A percentile compares a stretch with the other conserved stretches of the same genome.
phyloP scores from a whole-genome alignment of 2,329 filamentous ascomycete genomes.

The Colletotrichum agaves region DNA sequence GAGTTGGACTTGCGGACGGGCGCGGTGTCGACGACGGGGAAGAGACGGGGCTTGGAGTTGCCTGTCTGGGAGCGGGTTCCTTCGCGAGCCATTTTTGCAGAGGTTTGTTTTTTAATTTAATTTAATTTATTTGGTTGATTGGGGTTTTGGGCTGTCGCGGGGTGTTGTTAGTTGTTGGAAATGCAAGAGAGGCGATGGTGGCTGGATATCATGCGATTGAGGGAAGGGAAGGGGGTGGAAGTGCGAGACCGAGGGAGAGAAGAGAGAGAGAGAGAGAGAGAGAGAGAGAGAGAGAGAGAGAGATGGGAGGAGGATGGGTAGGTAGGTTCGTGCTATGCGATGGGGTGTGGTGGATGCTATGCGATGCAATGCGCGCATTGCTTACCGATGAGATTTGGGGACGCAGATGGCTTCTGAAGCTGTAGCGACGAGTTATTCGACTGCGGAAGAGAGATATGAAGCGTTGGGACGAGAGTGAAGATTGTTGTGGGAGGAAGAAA shows the following conservation, averaged over 20 bases:
- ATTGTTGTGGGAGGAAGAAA: not conserved
- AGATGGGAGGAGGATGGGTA: not conserved
- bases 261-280: not conserved
- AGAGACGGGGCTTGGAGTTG: conserved; percentile 64
- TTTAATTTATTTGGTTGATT: not conserved
- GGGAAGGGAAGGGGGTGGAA: not conserved
- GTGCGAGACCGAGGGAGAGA: conserved; percentile 2
- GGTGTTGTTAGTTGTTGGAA: not conserved
- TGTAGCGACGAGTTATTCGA: conserved; percentile 4
- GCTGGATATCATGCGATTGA: conserved; percentile 4
- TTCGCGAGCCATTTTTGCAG: conserved; percentile 57
- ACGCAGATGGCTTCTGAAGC: conserved; percentile 8
- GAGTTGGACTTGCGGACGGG: conserved; percentile 55
- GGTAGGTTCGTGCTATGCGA: too few relatives aligned
- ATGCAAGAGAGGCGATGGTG: conserved; percentile 12
- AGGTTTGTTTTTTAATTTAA: conserved; percentile 43
- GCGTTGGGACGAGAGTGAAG: not conserved
- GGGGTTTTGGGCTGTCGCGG: not conserved
- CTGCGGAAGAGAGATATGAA: not conserved
- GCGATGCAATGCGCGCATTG: too few relatives aligned
- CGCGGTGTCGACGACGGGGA: conserved; percentile 59
- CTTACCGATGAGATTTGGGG: not conserved
- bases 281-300: not conserved
- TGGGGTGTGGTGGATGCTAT: too few relatives aligned
- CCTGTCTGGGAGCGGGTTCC: conserved; percentile 63